A percentile compares a stretch with the other conserved stretches of the same genome.
phyloP scores from a whole-genome alignment of 176 grass and related monocot genomes.

The Oryza glumipatula region DNA sequence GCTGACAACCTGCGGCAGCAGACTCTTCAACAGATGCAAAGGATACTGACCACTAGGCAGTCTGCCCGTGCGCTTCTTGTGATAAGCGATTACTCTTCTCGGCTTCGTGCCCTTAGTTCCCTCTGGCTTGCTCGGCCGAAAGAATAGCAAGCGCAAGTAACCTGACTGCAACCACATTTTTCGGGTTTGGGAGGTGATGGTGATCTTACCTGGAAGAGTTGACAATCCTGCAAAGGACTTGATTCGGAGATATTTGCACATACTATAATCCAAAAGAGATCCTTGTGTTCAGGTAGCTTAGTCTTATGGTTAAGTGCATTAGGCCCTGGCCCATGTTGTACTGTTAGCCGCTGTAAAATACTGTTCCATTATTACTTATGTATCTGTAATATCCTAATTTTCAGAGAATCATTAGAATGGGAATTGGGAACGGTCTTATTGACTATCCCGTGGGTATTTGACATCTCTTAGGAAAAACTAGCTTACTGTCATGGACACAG shows the following conservation, averaged over 20 bases:
- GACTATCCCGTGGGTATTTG: constrained; percentile 13
- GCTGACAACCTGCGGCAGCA: constrained; percentile 94
- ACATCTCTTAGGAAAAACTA: background rate
- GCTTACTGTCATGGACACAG: background rate
- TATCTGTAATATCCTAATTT: constrained; percentile 30
- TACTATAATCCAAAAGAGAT: constrained; percentile 49
- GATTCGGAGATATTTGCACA: constrained; percentile 53
- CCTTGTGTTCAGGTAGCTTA: constrained; percentile 50
- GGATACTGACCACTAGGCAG: constrained; percentile 85
- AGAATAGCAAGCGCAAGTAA: constrained; percentile 52
- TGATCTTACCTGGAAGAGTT: constrained; percentile 37
- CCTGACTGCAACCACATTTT: constrained; percentile 30
- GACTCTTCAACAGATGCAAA: constrained; percentile 89
- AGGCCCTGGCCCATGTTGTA: constrained; percentile 36
- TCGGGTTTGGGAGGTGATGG: constrained; percentile 25
- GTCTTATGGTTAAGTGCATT: constrained; percentile 46
- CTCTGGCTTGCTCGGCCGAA: constrained; percentile 94
- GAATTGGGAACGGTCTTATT: constrained; percentile 32
- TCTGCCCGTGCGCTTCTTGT: constrained; percentile 79
- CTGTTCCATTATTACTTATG: constrained; percentile 20
- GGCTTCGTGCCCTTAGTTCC: constrained; percentile 93
- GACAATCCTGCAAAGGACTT: constrained; percentile 43
- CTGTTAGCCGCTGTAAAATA: constrained; percentile 41
- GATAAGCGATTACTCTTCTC: constrained; percentile 89
- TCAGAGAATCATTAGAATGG: constrained; percentile 29